Percentiles rank a stretch among this genome's conserved stretches.
Evolutionary conservation across 228 moss, liverwort and hornwort genomes (phyloP).

Genomic region (Sphagnum fallax): DNA sequence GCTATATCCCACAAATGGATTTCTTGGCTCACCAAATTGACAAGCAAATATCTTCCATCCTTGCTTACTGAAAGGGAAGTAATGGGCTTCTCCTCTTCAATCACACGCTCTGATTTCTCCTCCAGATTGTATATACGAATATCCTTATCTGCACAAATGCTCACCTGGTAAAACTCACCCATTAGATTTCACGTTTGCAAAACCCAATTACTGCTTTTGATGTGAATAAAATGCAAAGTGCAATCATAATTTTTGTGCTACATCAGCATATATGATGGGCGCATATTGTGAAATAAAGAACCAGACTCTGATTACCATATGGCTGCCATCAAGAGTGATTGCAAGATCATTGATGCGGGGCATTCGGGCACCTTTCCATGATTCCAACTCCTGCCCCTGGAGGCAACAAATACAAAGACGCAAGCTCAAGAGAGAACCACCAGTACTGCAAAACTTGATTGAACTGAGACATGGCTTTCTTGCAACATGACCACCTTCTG

Average conservation of each 20-base stretch:
- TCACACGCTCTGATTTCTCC: slow-evolving; percentile 80
- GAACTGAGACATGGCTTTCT: no score
- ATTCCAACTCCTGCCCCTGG: slow-evolving; percentile 85
- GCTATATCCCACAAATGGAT: slow-evolving; percentile 95
- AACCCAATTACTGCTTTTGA: no score
- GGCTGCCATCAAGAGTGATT: slow-evolving; percentile 87
- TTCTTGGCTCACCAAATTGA: slow-evolving; percentile 92
- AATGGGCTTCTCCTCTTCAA: slow-evolving; percentile 89
- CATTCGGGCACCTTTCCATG: slow-evolving; percentile 95
- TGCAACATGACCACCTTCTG: no score
- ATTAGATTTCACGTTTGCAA: no score
- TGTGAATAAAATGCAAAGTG: no score
- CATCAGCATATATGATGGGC: no score
- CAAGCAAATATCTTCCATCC: slow-evolving; percentile 93
- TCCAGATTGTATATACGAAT: slow-evolving; percentile 97
- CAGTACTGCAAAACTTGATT: no score
- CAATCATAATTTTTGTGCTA: no score
- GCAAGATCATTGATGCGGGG: slow-evolving; percentile 95
- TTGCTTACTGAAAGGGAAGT: slow-evolving; percentile 95
- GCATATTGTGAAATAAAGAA: no score
- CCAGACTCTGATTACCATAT: slow-evolving; percentile 42
- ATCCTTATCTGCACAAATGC: slow-evolving; percentile 87
- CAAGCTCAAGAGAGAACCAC: no score
- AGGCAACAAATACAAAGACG: not conserved
- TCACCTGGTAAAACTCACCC: slow-evolving; percentile 23